Evolutionary conservation across 176 grass and related monocot species (phyloP).

Genomic region (Eremochloa ophiuroides): DNA sequence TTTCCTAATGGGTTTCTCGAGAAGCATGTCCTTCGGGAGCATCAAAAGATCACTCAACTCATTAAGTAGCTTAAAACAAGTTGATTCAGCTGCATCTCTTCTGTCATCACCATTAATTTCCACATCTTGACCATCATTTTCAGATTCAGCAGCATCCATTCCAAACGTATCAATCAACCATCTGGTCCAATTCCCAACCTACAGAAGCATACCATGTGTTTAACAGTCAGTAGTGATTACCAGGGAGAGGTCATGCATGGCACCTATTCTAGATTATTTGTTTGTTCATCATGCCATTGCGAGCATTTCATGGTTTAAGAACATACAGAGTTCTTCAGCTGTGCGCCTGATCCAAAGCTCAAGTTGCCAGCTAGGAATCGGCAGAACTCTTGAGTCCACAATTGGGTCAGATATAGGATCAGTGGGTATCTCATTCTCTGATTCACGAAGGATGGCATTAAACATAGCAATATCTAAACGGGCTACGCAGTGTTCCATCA

Average conservation of each 20-base stretch:
- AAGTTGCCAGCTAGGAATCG: constrained; percentile 70
- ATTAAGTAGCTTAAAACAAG: constrained; percentile 65
- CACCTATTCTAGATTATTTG: background rate
- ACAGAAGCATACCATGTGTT: background rate
- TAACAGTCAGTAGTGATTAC: background rate
- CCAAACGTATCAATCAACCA: constrained; percentile 58
- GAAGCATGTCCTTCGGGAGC: constrained; percentile 96
- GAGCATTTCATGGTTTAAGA: constrained; percentile 4
- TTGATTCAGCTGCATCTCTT: constrained; percentile 32
- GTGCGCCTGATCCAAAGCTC: constrained; percentile 91
- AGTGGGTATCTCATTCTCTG: constrained; percentile 73
- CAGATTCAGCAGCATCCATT: constrained; percentile 48
- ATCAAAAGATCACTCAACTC: constrained; percentile 93
- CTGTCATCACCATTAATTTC: constrained; percentile 20
- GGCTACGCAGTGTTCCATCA: constrained; percentile 91
- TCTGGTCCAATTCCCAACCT: constrained; percentile 91
- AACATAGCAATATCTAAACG: constrained; percentile 95
- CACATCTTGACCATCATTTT: constrained; percentile 31
- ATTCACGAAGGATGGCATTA: constrained; percentile 96
- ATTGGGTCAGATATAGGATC: constrained; percentile 94
- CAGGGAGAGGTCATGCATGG: background rate
- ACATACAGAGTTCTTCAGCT: constrained; percentile 87
- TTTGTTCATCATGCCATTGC: constrained; percentile 1
- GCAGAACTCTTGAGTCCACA: constrained; percentile 75
- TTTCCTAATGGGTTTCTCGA: constrained; percentile 71